Base-by-base conservation (phyloP, 192 early-diverging fungal genomes). In the Chytriomyces sp. region DNA sequence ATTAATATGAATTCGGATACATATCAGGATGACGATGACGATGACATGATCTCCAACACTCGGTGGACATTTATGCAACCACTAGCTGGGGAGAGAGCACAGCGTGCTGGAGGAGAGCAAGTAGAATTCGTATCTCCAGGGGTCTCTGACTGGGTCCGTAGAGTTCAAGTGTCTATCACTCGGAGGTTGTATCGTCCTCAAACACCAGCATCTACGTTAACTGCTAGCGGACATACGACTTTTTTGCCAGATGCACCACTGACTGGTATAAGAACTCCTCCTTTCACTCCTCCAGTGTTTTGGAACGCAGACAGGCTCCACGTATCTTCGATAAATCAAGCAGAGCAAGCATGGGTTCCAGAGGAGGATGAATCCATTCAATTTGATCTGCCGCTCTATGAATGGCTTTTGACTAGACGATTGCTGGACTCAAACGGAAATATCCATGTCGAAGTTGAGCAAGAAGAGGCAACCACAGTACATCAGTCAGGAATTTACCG, bases 361-460 rank as follows among this genome's bases (percentile, higher is more conserved):
- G n/a, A 39, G 7, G 39, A 30, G 8, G 63, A 64, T 38, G 39
- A 64, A 12, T 39, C 63, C 25, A 44, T 64, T 38, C 25, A 22
- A 10, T 17, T 64, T 19, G 26, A 64, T 44, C 39, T 52, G 63
- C 63, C 63, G 25, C 32, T 64, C 7, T 64, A 25, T 32, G 63
- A 64, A 28, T 64, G 39, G 39, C 44, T 64, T 7, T 28, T 64
- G n/a, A 64, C 63, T n/a, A 37, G 63, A 17, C 5, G 22, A 22
- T 40, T 64, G 7, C 28, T 64, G 39, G 63, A 64, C 30, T 14
- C 44, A 10, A 64, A 64, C 28, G 63, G 63, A 12, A 28, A 39
- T 38, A n/a, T 41, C 17, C 19, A 36, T 33, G 8, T 5, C 22
- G 30, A 6, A 19, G 54, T n/a, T 22, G 8, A 8, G 22, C 19